Evolutionary conservation across 148 eudicot species (phyloP).

Genomic region (Limonium bicolor): DNA sequence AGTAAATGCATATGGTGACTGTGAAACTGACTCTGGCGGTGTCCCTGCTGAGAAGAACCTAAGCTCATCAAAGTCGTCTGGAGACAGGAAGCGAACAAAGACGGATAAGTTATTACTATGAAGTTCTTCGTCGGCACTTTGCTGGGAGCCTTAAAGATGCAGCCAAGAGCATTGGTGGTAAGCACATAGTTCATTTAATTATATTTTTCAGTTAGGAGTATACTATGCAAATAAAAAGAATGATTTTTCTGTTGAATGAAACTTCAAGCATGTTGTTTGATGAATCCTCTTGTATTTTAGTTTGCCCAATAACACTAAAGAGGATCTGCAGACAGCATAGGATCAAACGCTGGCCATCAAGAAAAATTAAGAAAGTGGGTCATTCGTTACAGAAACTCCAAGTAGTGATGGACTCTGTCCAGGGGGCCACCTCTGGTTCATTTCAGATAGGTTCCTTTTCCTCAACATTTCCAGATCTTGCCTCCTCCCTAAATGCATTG

Average conservation of each 20-base stretch:
- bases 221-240: too few relatives aligned
- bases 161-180: slow-evolving; percentile 84
- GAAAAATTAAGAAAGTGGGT: slow-evolving; percentile 87
- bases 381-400: slow-evolving; percentile 80
- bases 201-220: too few relatives aligned
- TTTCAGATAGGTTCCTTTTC: slow-evolving; percentile 69
- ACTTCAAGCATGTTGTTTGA: not conserved
- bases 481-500: slow-evolving; percentile 47
- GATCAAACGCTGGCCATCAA: slow-evolving; percentile 89
- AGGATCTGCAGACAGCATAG: slow-evolving; percentile 91
- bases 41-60: too few relatives aligned
- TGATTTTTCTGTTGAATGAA: too few relatives aligned
- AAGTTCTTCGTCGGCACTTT: slow-evolving; percentile 75
- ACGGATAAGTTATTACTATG: slow-evolving; percentile 64
- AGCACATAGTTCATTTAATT: not conserved
- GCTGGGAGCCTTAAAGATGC: slow-evolving; percentile 95
- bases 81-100: slow-evolving; percentile 47
- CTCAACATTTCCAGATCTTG: slow-evolving; percentile 63
- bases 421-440: slow-evolving; percentile 62
- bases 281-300: slow-evolving; percentile 23
- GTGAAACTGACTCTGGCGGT: too few relatives aligned
- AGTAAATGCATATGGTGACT: too few relatives aligned
- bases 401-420: slow-evolving; percentile 77
- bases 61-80: too few relatives aligned
- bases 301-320: slow-evolving; percentile 91